phyloP scores from a whole-genome alignment of 2,329 filamentous ascomycete genomes.

The Pseudogymnoascus sp. region DNA sequence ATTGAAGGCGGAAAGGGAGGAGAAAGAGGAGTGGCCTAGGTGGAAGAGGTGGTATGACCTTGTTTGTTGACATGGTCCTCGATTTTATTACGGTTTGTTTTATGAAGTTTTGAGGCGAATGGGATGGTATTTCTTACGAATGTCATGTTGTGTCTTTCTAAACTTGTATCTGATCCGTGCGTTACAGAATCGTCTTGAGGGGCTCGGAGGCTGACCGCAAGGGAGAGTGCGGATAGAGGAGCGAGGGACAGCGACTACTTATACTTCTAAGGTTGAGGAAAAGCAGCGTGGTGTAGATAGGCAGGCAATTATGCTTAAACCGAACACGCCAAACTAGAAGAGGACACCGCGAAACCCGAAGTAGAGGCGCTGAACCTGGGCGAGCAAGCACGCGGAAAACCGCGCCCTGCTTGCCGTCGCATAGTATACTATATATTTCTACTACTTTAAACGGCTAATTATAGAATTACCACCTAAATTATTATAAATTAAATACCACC shows the following conservation, averaged over 20 bases:
- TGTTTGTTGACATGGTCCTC: slow-evolving; percentile 43
- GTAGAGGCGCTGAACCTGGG: not conserved
- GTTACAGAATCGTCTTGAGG: too few species aligned
- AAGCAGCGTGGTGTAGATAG: not conserved
- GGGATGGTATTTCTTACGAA: not conserved
- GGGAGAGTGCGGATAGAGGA: too few species aligned
- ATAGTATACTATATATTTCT: slow-evolving; percentile 6
- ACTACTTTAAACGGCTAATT: too few species aligned
- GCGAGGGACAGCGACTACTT: too few species aligned
- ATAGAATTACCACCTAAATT: too few species aligned
- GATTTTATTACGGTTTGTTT: slow-evolving; percentile 30
- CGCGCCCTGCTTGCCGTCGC: not conserved
- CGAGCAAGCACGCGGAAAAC: not conserved
- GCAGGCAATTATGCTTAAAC: not conserved
- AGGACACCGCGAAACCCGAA: not conserved
- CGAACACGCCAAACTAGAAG: not conserved
- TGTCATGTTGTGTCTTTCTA: too few species aligned
- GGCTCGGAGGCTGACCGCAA: too few species aligned
- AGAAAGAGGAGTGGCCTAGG: slow-evolving; percentile 61
- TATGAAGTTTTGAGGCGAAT: not conserved
- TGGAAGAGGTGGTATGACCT: slow-evolving; percentile 75
- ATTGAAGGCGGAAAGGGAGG: slow-evolving; percentile 70
- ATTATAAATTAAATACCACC: too few species aligned
- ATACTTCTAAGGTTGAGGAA: not conserved
- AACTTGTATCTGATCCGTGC: too few species aligned